phyloP scores from a whole-genome alignment of 1,284 basidiomycete species.

The Heterobasidion parviporum region DNA sequence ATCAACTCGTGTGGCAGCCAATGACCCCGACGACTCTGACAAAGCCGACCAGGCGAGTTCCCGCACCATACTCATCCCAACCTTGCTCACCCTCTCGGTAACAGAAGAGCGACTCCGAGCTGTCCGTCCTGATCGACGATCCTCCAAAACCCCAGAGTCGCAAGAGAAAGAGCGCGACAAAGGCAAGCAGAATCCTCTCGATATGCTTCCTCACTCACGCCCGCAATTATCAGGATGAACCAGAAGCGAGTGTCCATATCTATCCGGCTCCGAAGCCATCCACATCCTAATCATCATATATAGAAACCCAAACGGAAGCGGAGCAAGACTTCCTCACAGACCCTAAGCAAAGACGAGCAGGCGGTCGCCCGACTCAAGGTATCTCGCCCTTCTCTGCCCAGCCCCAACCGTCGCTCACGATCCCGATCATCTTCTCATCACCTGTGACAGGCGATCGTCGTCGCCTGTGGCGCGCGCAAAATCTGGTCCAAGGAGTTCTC shows the following conservation, averaged over 20 bases:
- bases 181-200: not conserved
- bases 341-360: constrained; percentile 25
- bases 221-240: too few relatives aligned
- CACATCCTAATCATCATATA: not conserved
- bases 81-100: too few relatives aligned
- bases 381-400: not conserved
- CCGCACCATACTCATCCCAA: not conserved
- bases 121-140: constrained; percentile 53
- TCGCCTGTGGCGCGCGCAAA: constrained; percentile 77
- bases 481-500: constrained; percentile 75
- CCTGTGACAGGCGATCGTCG: constrained; percentile 50
- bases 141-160: constrained; percentile 31
- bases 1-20: too few relatives aligned
- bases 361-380: constrained; percentile 29
- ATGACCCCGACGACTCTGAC: too few relatives aligned
- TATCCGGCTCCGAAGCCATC: too few relatives aligned
- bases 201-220: not conserved
- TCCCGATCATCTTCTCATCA: not conserved
- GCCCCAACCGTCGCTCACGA: not conserved
- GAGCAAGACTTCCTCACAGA: constrained; percentile 16
- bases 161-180: constrained; percentile 10
- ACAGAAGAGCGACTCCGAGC: constrained; percentile 44
- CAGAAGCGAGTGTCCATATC: too few relatives aligned
- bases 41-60: too few relatives aligned
- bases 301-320: constrained; percentile 15